phyloP scores from a whole-genome alignment of 257 asterid species.

The Phtheirospermum japonicum region DNA sequence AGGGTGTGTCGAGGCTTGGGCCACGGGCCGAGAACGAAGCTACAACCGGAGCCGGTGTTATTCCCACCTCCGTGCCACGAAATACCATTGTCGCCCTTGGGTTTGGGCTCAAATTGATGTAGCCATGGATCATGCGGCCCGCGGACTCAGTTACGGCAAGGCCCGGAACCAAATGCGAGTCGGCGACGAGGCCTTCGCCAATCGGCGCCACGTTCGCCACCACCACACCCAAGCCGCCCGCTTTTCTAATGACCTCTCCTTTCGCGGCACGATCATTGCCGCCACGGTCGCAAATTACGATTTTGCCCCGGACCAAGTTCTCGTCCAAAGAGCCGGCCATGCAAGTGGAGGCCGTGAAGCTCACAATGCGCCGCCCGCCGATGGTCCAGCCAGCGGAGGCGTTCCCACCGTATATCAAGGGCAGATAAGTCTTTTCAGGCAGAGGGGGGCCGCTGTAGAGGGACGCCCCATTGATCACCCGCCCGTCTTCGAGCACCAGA shows the following conservation, averaged over 20 bases:
- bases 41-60: conserved; percentile 79
- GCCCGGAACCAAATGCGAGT: conserved; percentile 73
- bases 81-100: conserved; percentile 62
- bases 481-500: conserved; percentile 54
- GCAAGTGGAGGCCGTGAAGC: conserved; percentile 53
- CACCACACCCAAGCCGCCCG: conserved; percentile 73
- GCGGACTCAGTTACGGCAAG: conserved; percentile 54
- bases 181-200: conserved; percentile 87
- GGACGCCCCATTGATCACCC: conserved; percentile 53
- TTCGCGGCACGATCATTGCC: conserved; percentile 64
- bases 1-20: conserved; percentile 46
- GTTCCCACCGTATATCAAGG: conserved; percentile 60
- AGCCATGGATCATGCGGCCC: conserved; percentile 34
- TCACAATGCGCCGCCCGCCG: conserved; percentile 31
- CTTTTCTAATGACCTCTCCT: conserved; percentile 54
- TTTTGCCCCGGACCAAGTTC: conserved; percentile 56
- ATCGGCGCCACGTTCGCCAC: conserved; percentile 70
- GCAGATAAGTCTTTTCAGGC: conserved; percentile 33
- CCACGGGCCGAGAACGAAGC: conserved; percentile 91
- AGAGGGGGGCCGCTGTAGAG: conserved; percentile 42
- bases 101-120: conserved; percentile 43
- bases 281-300: conserved; percentile 84
- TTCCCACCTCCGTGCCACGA: conserved; percentile 61
- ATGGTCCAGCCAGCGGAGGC: conserved; percentile 34
- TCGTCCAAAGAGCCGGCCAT: conserved; percentile 48